Evolutionary conservation across 768 basidiomycete species (phyloP).

Genomic region (Boletus vinaceobasis): DNA sequence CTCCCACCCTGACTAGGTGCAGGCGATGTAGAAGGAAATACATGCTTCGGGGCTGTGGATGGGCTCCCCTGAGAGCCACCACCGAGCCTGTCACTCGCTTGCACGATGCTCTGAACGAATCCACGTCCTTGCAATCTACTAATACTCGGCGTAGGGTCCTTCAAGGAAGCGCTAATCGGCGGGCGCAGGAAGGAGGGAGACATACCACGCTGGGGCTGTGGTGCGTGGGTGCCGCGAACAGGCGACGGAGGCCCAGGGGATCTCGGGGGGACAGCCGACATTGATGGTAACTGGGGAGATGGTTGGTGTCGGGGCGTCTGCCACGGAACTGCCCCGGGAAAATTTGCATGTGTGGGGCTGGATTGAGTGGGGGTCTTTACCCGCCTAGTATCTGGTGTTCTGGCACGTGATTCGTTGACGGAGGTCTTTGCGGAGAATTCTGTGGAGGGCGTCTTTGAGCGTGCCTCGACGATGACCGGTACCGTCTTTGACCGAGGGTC

Average conservation of each 20-base stretch:
- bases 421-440: slow-evolving; percentile 12
- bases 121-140: slow-evolving; percentile 81
- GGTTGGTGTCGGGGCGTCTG: slow-evolving; percentile 27
- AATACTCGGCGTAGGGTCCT: slow-evolving; percentile 79
- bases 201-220: slow-evolving; percentile 39
- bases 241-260: slow-evolving; percentile 37
- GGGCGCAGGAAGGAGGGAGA: slow-evolving; percentile 59
- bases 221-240: slow-evolving; percentile 39
- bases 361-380: slow-evolving; percentile 18
- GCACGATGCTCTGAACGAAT: slow-evolving; percentile 81
- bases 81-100: slow-evolving; percentile 58
- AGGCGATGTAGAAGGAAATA: slow-evolving; percentile 28
- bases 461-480: slow-evolving; percentile 10
- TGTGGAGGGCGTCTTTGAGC: slow-evolving; percentile 18
- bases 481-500: slow-evolving; percentile 14
- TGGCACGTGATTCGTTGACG: slow-evolving; percentile 21
- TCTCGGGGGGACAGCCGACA: slow-evolving; percentile 24
- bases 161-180: slow-evolving; percentile 40
- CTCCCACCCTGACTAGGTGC: slow-evolving; percentile 33
- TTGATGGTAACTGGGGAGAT: slow-evolving; percentile 32
- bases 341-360: slow-evolving; percentile 15
- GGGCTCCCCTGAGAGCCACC: slow-evolving; percentile 33
- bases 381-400: slow-evolving; percentile 17
- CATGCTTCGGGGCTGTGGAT: slow-evolving; percentile 19
- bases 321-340: slow-evolving; percentile 17